phyloP scores from a whole-genome alignment of 2,329 filamentous ascomycete genomes.

The Paracorniculantispora psalliotae region DNA sequence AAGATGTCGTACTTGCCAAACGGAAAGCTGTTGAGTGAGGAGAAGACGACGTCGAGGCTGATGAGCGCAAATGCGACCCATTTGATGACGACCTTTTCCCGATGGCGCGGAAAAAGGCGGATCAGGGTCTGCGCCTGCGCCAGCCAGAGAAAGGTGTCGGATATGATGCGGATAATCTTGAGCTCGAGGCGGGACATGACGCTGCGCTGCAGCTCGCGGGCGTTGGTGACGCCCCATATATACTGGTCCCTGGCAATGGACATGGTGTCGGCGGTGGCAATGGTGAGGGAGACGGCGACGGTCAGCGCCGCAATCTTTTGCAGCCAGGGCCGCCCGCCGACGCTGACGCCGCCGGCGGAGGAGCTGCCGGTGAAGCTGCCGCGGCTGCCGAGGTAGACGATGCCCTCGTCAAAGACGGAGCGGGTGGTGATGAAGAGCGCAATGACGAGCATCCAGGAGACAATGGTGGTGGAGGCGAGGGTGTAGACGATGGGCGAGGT shows the following conservation, averaged over 20 bases:
- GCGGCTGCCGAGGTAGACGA: slow-evolving; percentile 72
- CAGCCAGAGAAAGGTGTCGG: slow-evolving; percentile 94
- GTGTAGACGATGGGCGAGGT: slow-evolving; percentile 91
- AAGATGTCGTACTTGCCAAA: slow-evolving; percentile 47
- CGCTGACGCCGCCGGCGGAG: slow-evolving; percentile 70
- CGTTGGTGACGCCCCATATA: slow-evolving; percentile 71
- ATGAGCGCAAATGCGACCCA: slow-evolving; percentile 97
- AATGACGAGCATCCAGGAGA: slow-evolving; percentile 86
- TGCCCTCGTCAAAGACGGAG: slow-evolving; percentile 82
- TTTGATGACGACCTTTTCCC: slow-evolving; percentile 97
- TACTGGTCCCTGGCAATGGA: slow-evolving; percentile 80
- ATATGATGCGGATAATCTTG: slow-evolving; percentile 86
- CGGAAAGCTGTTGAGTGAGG: slow-evolving; percentile 81
- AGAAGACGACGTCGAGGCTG: slow-evolving; percentile 83
- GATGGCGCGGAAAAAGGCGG: slow-evolving; percentile 88
- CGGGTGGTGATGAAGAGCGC: slow-evolving; percentile 94
- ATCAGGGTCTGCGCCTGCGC: slow-evolving; percentile 97
- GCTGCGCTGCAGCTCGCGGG: slow-evolving; percentile 64
- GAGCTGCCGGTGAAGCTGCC: slow-evolving; percentile 85
- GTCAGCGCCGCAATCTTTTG: slow-evolving; percentile 76
- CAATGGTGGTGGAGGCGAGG: slow-evolving; percentile 83
- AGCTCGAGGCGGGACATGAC: slow-evolving; percentile 84
- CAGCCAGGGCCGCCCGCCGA: slow-evolving; percentile 88
- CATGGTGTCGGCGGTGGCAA: slow-evolving; percentile 90
- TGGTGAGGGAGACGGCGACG: slow-evolving; percentile 79